Base-by-base conservation (phyloP, 768 basidiomycete genomes). In the Cystobasidium ongulense region DNA sequence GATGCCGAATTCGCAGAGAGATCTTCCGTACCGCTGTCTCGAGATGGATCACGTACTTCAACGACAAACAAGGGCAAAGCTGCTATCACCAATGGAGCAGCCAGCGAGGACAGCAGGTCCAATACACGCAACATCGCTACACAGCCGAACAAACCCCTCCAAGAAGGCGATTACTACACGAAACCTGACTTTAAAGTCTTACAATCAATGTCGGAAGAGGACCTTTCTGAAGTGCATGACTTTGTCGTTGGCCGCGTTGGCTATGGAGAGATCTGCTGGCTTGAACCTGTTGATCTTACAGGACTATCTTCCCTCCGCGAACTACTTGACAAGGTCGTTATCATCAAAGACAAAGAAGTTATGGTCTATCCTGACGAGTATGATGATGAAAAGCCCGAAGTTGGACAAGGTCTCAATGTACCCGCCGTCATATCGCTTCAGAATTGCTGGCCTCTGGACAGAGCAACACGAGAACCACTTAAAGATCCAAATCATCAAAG, bases 301-400 rank as follows among this genome's bases (percentile, higher is more conserved):
- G 88, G 89, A 27, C 83, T 95, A 61, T 83, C 87, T 18, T 89
- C 88, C 79, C 85, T 98, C 43, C 86, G 87, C 7, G 87, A 88
- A 43, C 86, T 99, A 36, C 84, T 92, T 3, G 95, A 93, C n/a
- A 87, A 88, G 72, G 85, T 92, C 73, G 86, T 98, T 29, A 85
- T 88, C 57, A 94, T 99, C 80, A 89, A 91, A 74, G 88, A 92
- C 80, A 89, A 90, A 74, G 88, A 92, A 46, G 65, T 39, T 11
- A 89, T 87, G 61, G 93, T 98, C 41, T 98, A 99, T 81, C 91
- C 92, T 0, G 93, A 95, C 75, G 87, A 87, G 73, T 88, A 89
- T 64, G 88, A 90, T n/a, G 86, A 85, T 57, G 88, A 90, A 78
- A 94, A 94, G 81, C 91, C 92, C 0, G 85, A 87, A 11, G 85